Percentiles rank a stretch among this genome's conserved stretches.
phyloP scores from a whole-genome alignment of 768 basidiomycete species.

The Lactarius trivialis region DNA sequence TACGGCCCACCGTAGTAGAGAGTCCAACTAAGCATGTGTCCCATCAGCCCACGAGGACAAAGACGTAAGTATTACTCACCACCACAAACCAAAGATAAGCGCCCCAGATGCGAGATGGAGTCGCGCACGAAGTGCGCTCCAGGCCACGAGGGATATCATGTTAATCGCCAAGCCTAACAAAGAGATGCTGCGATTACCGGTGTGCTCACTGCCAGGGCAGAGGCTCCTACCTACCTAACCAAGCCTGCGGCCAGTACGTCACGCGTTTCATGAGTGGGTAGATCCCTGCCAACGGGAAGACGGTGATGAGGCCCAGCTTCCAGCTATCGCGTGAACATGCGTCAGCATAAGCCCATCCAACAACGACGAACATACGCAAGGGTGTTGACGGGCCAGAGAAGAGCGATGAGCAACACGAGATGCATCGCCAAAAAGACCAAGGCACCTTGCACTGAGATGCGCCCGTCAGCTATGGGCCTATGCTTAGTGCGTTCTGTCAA shows the following conservation, averaged over 20 bases:
- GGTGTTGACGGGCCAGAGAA: slow-evolving; percentile 17
- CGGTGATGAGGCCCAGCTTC: slow-evolving; percentile 21
- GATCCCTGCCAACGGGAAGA: slow-evolving; percentile 25
- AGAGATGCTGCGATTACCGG: slow-evolving; percentile 4
- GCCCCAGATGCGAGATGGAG: neutral
- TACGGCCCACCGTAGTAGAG: slow-evolving; percentile 18
- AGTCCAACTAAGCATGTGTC: slow-evolving; percentile 1
- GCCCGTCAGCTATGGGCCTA: slow-evolving; percentile 22
- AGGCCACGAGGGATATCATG: slow-evolving; percentile 21
- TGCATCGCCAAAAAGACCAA: slow-evolving; percentile 19
- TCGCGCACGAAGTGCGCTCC: slow-evolving; percentile 3
- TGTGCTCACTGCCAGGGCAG: neutral
- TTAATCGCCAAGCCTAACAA: slow-evolving; percentile 22
- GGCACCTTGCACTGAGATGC: slow-evolving; percentile 21
- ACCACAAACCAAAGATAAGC: slow-evolving; percentile 1
- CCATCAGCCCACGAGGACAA: neutral
- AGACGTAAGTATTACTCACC: slow-evolving; percentile 1
- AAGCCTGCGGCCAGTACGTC: slow-evolving; percentile 30
- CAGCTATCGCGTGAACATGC: slow-evolving; percentile 15
- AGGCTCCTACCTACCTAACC: slow-evolving; percentile 24
- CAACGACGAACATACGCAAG: slow-evolving; percentile 13
- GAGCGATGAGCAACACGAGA: slow-evolving; percentile 5
- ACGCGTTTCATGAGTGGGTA: slow-evolving; percentile 30
- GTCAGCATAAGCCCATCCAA: neutral
- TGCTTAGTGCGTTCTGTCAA: slow-evolving; percentile 23